phyloP scores from a whole-genome alignment of 345 rosid species.

The Eucalyptus tenuipes region DNA sequence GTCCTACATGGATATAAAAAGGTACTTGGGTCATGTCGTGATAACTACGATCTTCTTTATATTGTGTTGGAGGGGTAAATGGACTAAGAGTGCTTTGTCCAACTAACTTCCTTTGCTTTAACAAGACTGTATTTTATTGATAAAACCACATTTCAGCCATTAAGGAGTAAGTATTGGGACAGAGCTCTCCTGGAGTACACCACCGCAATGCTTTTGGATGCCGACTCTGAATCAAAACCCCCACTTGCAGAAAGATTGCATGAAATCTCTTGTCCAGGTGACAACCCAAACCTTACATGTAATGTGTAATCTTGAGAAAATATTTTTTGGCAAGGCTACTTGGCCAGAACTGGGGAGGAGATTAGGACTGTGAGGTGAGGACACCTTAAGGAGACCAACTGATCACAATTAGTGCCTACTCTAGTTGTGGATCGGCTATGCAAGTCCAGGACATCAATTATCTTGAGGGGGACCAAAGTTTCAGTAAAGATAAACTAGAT shows the following conservation, averaged over 20 bases:
- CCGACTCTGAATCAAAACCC: constrained; percentile 25
- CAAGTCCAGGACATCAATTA: not conserved
- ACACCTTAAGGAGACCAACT: not conserved
- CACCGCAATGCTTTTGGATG: constrained; percentile 40
- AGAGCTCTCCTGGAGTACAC: constrained; percentile 68
- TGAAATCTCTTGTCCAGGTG: constrained; percentile 73
- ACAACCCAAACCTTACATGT: not conserved
- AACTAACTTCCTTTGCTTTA: not conserved
- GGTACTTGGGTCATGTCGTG: constrained; percentile 18
- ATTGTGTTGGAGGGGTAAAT: not conserved
- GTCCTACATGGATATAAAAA: constrained; percentile 64
- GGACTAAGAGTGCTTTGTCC: not conserved
- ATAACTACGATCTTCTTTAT: not conserved
- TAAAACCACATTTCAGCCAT: constrained; percentile 37
- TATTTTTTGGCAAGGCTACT: not conserved
- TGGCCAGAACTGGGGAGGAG: not conserved
- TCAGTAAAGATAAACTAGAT: not conserved
- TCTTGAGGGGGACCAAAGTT: not conserved
- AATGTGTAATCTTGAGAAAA: not conserved
- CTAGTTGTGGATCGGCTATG: not conserved
- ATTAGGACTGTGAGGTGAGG: not conserved
- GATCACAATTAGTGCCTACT: not conserved
- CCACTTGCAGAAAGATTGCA: constrained; percentile 38
- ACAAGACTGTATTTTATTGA: not conserved
- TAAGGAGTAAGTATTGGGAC: constrained; percentile 69